Evolutionary conservation across 2,329 filamentous ascomycete genomes (phyloP), one percentile per base, ranked within the genome.

Genomic region (Paraphoma sp.): DNA sequence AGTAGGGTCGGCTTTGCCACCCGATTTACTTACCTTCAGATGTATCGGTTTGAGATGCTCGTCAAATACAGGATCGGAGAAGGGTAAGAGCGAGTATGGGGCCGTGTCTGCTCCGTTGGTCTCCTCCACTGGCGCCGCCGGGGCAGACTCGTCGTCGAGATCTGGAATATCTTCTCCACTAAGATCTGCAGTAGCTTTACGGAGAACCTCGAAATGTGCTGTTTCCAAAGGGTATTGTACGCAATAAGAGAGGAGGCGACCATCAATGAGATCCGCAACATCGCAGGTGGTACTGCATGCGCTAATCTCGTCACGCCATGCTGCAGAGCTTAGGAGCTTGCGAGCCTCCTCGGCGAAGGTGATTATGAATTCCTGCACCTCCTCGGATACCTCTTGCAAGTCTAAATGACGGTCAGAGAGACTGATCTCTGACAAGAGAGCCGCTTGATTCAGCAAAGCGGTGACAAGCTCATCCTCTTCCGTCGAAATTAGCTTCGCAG

Each of bases 181-280:
- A 10, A 74, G 47, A 23, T 60, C 51, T 16, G 56, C 62, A 9
- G 68, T 57, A 11, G 69, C 72, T 45, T 63, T 59, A 28, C 54
- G 46, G 10, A 72, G 51, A 31, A 53, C 45, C 17, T 62, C 50
- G 29, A 68, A 68, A 5, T 60, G 57, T 45, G 67, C 69, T 6
- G 53, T 62, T 38, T 62, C 38, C 14, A 60, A 54, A 1, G 64
- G 28, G 18, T 65, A 51, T 14, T 67, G 58, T 4, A 69, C 23
- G 45, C 71, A 76, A 7, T 60, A 66, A 14, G 69, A 67, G n/a
- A 76, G 62, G 12, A 76, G 51, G 40, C 84, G 78, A 6, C 86
- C 86, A 69, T 88, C 86, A 12, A 87, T 68, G 6, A 85, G 70
- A 67, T 88, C 86, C 14, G 78, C 78, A 6, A 86, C 67, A 65